phyloP scores from a whole-genome alignment of 805 yeast genomes.

The Komagataella ulmi region DNA sequence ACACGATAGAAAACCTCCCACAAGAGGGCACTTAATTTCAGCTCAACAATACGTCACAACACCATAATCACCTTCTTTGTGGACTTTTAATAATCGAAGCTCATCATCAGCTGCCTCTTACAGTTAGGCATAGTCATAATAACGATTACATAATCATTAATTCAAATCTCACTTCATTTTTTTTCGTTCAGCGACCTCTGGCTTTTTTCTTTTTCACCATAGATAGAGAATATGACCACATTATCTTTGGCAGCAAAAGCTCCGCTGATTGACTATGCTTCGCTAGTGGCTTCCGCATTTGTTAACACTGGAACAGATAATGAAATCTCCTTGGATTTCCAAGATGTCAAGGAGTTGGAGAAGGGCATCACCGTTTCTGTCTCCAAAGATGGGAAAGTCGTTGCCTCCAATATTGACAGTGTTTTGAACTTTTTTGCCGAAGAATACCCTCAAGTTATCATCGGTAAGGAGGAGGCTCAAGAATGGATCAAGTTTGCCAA shows the following conservation, averaged over 20 bases:
- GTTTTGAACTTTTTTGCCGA: conserved; percentile 36
- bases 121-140: background rate
- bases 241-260: conserved; percentile 80
- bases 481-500: conserved; percentile 59
- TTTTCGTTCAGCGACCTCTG: background rate
- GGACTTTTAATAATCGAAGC: background rate
- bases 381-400: conserved; percentile 22
- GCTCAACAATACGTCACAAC: background rate
- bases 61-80: background rate
- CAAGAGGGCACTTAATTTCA: background rate
- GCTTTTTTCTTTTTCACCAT: background rate
- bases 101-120: background rate
- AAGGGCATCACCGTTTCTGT: conserved; percentile 23
- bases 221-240: background rate
- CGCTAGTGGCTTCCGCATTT: conserved; percentile 65
- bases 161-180: background rate
- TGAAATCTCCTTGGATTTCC: conserved; percentile 45
- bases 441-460: conserved; percentile 33
- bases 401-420: conserved; percentile 28
- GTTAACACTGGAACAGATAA: conserved; percentile 40
- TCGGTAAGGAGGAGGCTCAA: conserved; percentile 24
- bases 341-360: conserved; percentile 60
- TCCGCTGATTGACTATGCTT: conserved; percentile 66
- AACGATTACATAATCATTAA: background rate
- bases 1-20: conserved; percentile 7